Evolutionary conservation across 768 basidiomycete species (phyloP).

Genomic region (Roridomyces roridus): DNA sequence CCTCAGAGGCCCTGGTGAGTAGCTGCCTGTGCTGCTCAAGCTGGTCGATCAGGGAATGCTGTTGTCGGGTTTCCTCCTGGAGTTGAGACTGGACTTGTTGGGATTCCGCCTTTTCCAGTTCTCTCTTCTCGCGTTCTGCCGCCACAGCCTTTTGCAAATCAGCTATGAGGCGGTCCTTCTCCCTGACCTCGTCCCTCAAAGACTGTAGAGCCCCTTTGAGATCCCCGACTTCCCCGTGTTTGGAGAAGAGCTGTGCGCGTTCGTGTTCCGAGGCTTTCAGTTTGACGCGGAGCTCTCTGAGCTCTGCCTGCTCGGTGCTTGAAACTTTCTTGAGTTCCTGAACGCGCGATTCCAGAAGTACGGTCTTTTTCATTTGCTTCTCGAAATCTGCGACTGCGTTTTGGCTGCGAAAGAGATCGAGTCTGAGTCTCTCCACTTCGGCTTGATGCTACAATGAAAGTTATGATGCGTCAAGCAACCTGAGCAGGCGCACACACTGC

Average conservation of each 20-base stretch:
- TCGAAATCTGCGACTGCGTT: constrained; percentile 58
- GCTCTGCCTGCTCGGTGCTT: constrained; percentile 58
- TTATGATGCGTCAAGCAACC: neutral
- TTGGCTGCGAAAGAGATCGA: constrained; percentile 57
- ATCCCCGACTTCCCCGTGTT: constrained; percentile 59
- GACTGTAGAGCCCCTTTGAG: constrained; percentile 54
- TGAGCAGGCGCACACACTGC: constrained; percentile 46
- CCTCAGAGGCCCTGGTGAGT: constrained; percentile 55
- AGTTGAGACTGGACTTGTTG: constrained; percentile 39
- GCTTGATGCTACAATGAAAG: constrained; percentile 54
- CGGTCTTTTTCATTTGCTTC: constrained; percentile 69
- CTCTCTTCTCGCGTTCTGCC: constrained; percentile 57
- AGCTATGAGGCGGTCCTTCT: constrained; percentile 56
- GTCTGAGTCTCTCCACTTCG: constrained; percentile 64
- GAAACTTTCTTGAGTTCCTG: constrained; percentile 64
- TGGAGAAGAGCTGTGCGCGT: constrained; percentile 52
- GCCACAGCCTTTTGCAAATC: constrained; percentile 61
- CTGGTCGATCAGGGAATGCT: constrained; percentile 53
- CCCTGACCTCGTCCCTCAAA: constrained; percentile 59
- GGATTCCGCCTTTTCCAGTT: constrained; percentile 49
- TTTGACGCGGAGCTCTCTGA: constrained; percentile 67
- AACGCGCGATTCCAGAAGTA: constrained; percentile 60
- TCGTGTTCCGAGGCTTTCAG: constrained; percentile 66
- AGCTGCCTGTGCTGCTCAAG: constrained; percentile 56
- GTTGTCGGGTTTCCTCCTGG: constrained; percentile 43